These are phyloP conservation scores for Aspergillus niger DNA, from an alignment of 2,329 filamentous ascomycete genomes.

Conservation along the genomic window DNA sequence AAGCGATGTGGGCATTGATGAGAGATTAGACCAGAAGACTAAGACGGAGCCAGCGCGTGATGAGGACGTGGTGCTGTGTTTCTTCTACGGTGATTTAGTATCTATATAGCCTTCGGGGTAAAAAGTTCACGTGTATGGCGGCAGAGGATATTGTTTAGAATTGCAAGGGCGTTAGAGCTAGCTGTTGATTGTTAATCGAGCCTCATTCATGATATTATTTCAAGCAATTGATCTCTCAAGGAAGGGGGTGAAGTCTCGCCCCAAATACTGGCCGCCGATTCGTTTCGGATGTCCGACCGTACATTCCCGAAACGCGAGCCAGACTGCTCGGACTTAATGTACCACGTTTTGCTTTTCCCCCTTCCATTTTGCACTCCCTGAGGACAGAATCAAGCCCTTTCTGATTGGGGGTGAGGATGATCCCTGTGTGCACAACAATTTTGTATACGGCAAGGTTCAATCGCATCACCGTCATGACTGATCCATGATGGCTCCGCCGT, in stretches of 20 bases:
- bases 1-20: constrained; percentile 8
- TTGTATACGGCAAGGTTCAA: background rate
- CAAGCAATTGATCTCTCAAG: background rate
- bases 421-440: background rate
- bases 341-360: background rate
- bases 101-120: background rate
- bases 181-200: background rate
- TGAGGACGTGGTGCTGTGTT: background rate
- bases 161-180: background rate
- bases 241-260: background rate
- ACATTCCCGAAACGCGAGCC: background rate
- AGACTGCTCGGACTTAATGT: background rate
- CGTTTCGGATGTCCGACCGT: background rate
- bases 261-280: background rate
- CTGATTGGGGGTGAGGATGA: background rate
- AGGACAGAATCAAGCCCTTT: background rate
- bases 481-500: background rate
- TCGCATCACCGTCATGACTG: constrained; percentile 3
- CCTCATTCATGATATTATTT: background rate
- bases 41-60: background rate
- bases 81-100: background rate
- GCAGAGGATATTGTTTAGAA: background rate
- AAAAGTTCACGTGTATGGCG: background rate
- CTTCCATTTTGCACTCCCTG: background rate
- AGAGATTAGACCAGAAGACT: background rate